Conservation (phyloP, 1,139 yeast species). For the Wickerhamomyces sp. region DNA sequence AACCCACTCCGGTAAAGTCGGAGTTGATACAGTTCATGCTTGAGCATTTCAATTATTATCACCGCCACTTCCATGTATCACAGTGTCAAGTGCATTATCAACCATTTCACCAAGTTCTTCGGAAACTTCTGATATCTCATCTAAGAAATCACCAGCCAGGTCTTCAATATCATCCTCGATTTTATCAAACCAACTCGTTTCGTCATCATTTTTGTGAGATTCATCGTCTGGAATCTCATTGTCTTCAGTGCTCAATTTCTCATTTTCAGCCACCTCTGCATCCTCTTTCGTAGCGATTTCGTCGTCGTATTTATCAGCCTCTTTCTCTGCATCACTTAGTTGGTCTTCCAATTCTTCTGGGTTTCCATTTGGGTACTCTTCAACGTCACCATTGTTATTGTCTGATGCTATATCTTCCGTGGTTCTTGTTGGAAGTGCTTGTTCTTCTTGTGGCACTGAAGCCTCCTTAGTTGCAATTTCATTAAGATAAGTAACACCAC, state of each 20-base stretch:
- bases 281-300: too few species aligned
- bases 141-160: conserved; percentile 19
- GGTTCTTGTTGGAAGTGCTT: too few species aligned
- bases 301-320: too few species aligned
- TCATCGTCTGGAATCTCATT: conserved; percentile 1
- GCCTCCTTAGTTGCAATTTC: conserved; percentile 1
- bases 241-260: not conserved
- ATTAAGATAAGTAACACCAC: not conserved
- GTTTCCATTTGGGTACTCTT: too few species aligned
- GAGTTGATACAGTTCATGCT: not conserved
- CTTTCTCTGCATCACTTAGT: too few species aligned
- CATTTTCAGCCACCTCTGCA: not conserved
- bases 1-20: too few species aligned
- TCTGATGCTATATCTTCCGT: too few species aligned
- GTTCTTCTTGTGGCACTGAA: conserved; percentile 2
- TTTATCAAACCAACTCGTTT: conserved; percentile 19
- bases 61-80: conserved; percentile 10
- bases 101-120: conserved; percentile 31
- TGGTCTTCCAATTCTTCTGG: too few species aligned
- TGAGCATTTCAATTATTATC: conserved; percentile 2
- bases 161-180: conserved; percentile 11
- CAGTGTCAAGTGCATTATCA: conserved; percentile 23
- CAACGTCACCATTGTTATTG: too few species aligned
- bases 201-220: conserved; percentile 14
- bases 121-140: conserved; percentile 26